phyloP scores from a whole-genome alignment of 148 eudicot genomes.

The Camellia sinensis region DNA sequence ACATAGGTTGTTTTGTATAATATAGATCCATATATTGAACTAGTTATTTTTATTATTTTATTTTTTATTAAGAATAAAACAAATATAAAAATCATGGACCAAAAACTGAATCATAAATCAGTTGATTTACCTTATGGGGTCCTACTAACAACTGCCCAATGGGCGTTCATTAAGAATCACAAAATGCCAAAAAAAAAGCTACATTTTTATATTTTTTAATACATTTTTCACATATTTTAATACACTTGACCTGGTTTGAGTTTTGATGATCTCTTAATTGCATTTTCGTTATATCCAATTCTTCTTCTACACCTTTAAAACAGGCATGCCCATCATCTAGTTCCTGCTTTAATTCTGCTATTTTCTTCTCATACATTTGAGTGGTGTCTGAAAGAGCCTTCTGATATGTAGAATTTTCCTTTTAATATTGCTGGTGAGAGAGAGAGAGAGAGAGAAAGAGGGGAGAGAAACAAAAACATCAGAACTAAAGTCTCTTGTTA shows the following conservation, averaged over 20 bases:
- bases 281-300: constrained; percentile 27
- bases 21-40: neutral
- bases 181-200: too few relatives aligned
- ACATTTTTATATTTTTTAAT: too few relatives aligned
- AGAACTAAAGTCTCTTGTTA: neutral
- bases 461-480: neutral
- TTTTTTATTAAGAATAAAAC: neutral
- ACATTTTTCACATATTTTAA: too few relatives aligned
- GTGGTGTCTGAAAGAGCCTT: constrained; percentile 68
- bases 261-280: constrained; percentile 19
- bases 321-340: constrained; percentile 51
- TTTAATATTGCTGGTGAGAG: constrained; percentile 52
- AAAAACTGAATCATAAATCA: neutral
- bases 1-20: neutral
- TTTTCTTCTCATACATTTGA: constrained; percentile 59
- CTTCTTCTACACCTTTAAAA: constrained; percentile 46
- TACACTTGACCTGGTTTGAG: constrained; percentile 18
- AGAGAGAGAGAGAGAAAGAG: constrained; percentile 9
- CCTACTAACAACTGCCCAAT: too few relatives aligned
- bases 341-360: constrained; percentile 47
- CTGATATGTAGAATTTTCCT: constrained; percentile 52
- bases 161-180: too few relatives aligned
- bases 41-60: neutral
- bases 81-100: neutral
- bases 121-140: too few relatives aligned